Evolutionary conservation across 352 stramenopile genomes (phyloP), one percentile per base, ranked within the genome.

Genomic region (Pythium insidiosum): DNA sequence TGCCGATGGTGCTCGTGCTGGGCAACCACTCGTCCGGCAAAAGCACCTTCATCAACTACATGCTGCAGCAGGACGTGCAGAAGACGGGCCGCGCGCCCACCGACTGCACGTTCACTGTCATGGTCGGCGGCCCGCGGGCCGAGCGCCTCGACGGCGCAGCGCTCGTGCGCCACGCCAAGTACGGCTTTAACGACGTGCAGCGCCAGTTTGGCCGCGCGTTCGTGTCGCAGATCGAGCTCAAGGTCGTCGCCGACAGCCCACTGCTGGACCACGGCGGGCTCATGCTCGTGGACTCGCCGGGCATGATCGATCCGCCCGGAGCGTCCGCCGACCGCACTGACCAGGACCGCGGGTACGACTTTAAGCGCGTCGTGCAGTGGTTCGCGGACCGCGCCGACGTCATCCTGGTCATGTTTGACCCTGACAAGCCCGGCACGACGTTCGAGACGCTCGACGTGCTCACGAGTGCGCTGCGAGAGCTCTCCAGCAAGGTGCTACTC

Each of bases 341-440:
- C 39, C 56, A 73, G 25, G 81, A 91, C 48, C 69, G 81, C 4
- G 81, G 81, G 1, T 94, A 94, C 48, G 81, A 94, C 49, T 94
- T 91, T 38, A 91, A 90, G 61, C 75, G 64, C 13, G 81, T 88
- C 10, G 81, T 94, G 36, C 76, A 86, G 50, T 94, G 81, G 81
- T 86, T 94, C 36, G 81, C 81, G 0, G 78, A 94, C 52, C 69
- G 81, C 11, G 75, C 81, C 0, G 81, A 94, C 48, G 77, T 94
- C 29, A 87, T 94, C 40, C 59, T 94, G 35, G 75, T 94, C 59
- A 94, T 94, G 81, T 94, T 94, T 40, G 81, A 94, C 49, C 81
- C 81, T 3, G 81, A 94, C 58, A 94, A 94, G 41, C 81, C 81
- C 0, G 81, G 81, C 31, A 94, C 81, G 23, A 94, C 81, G 1